A percentile compares a stretch with the other conserved stretches of the same genome.
Evolutionary conservation across 306 rosid species (phyloP).

Genomic region (Quercus parvula): DNA sequence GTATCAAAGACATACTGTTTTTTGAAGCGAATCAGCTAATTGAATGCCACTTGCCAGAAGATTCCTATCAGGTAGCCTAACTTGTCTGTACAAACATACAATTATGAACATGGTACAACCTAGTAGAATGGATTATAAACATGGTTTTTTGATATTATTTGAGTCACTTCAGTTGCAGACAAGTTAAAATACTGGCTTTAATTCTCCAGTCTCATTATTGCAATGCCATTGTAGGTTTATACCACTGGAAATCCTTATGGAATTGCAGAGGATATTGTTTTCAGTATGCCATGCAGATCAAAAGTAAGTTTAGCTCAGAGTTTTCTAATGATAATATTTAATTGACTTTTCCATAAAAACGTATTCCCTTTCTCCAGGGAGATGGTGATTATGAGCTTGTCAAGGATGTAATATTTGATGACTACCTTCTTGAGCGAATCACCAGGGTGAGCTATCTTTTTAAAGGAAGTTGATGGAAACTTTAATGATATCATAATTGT

Average conservation of each 20-base stretch:
- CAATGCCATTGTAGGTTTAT: constrained; percentile 59
- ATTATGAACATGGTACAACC: not conserved
- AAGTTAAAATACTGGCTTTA: constrained; percentile 8
- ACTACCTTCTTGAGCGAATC: constrained; percentile 70
- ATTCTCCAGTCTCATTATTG: constrained; percentile 8
- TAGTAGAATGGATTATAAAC: not conserved
- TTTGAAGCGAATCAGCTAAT: not conserved
- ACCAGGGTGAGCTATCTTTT: constrained; percentile 41
- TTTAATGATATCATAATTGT: not conserved
- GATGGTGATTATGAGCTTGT: constrained; percentile 94
- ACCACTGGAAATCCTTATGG: constrained; percentile 89
- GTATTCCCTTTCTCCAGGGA: constrained; percentile 46
- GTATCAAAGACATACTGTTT: not conserved
- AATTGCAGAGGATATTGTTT: constrained; percentile 82
- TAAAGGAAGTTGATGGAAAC: not conserved
- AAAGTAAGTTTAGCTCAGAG: constrained; percentile 44
- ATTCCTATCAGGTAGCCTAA: not conserved
- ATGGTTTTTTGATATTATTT: not conserved
- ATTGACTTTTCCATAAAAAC: not conserved
- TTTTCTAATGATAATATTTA: constrained; percentile 6
- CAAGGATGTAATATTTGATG: constrained; percentile 69
- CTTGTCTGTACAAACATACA: not conserved
- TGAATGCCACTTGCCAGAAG: not conserved
- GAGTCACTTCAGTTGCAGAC: not conserved
- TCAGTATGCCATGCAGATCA: constrained; percentile 98